Conservation (phyloP, 2,329 filamentous ascomycete genomes). For the Chalaropsis ovoidea region DNA sequence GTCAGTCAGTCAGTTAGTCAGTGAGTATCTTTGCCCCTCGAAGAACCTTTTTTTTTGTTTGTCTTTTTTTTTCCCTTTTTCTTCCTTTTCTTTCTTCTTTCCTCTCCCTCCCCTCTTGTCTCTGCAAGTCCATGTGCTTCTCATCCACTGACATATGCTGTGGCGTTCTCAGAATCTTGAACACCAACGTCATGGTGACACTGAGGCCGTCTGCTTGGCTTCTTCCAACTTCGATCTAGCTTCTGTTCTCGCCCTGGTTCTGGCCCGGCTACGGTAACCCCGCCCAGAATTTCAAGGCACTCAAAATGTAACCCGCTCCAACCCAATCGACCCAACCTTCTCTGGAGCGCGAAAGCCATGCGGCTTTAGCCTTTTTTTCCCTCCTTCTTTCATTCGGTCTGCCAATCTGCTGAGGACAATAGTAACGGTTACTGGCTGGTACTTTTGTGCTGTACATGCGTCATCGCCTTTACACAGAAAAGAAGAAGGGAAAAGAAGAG, state of each 20-base stretch:
- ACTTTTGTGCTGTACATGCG: background rate
- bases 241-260: background rate
- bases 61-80: background rate
- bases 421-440: background rate
- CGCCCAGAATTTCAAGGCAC: background rate
- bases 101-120: background rate
- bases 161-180: background rate
- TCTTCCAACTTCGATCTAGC: background rate
- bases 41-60: background rate
- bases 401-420: background rate
- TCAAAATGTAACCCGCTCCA: background rate
- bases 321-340: background rate
- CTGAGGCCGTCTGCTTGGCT: background rate
- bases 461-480: background rate
- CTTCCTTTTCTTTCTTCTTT: background rate
- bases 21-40: background rate
- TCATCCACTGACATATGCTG: background rate
- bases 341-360: background rate
- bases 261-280: background rate
- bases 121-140: background rate
- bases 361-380: background rate
- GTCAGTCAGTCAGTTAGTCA: too few relatives aligned
- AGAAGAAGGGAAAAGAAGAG: background rate
- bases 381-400: background rate
- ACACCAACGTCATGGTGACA: background rate